Percentiles rank a stretch among this genome's conserved stretches.
Evolutionary conservation across 352 stramenopile genomes (phyloP).

Genomic region (Globisporangium splendens): DNA sequence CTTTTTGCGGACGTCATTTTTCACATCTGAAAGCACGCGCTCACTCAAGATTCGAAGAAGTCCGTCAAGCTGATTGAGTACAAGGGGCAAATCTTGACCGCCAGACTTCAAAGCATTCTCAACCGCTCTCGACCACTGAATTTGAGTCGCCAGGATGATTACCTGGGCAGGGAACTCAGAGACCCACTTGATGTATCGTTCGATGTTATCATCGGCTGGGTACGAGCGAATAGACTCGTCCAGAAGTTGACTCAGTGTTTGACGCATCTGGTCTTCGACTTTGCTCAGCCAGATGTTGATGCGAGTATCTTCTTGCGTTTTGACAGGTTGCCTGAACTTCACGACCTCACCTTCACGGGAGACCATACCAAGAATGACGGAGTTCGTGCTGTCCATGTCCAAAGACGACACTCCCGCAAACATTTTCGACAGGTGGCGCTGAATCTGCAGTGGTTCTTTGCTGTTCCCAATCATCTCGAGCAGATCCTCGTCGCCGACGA

Average conservation of each 20-base stretch:
- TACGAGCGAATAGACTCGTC: conserved; percentile 89
- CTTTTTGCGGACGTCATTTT: conserved; percentile 95
- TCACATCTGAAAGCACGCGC: conserved; percentile 93
- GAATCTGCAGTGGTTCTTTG: conserved; percentile 97
- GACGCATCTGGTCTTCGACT: conserved; percentile 97
- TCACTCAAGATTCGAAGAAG: conserved; percentile 96
- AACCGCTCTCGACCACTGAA: conserved; percentile 96
- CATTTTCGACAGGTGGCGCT: conserved; percentile 98
- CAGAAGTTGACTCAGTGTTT: conserved; percentile 94
- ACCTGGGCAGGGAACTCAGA: conserved; percentile 97
- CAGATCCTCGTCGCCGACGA: conserved; percentile 99
- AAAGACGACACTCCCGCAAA: conserved; percentile 97
- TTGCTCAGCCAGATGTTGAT: conserved; percentile 96
- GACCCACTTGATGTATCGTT: conserved; percentile 96
- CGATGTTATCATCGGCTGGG: conserved; percentile 65
- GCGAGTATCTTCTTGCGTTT: conserved; percentile 85
- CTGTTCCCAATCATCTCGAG: conserved; percentile 99
- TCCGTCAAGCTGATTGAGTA: conserved; percentile 68
- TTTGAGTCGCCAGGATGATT: conserved; percentile 97
- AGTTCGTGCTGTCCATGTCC: conserved; percentile 74
- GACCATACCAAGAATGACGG: conserved; percentile 91
- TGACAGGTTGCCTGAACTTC: conserved; percentile 90
- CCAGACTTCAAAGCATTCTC: conserved; percentile 86
- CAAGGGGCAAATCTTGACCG: conserved; percentile 32
- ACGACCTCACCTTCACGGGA: conserved; percentile 99